These are phyloP conservation scores for Hirsutella thompsonii DNA, from an alignment of 2,329 filamentous ascomycete species.

Conservation along the genomic window DNA sequence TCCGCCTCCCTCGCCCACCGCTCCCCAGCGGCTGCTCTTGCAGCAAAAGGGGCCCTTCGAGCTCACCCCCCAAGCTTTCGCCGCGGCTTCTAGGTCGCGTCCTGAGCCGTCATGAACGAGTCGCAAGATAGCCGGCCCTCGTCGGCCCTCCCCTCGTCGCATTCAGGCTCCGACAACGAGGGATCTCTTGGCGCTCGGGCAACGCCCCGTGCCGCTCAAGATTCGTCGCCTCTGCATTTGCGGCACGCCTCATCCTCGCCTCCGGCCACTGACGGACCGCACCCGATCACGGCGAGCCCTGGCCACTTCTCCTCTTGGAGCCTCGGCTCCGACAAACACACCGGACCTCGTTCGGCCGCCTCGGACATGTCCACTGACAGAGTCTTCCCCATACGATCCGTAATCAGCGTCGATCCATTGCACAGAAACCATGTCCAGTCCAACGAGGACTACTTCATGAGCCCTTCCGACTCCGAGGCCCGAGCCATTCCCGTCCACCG, in stretches of 20 bases:
- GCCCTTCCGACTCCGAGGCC: conserved; percentile 17
- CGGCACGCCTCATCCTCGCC: neutral
- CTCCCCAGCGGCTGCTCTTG: neutral
- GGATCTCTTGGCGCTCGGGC: neutral
- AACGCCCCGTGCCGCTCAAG: neutral
- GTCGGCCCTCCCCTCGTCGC: neutral
- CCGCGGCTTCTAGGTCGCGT: conserved; percentile 2
- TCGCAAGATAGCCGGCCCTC: neutral
- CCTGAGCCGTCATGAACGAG: neutral
- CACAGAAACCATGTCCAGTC: conserved; percentile 20
- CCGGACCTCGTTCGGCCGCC: conserved; percentile 15
- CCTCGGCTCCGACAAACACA: conserved; percentile 26
- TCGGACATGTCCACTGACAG: conserved; percentile 38
- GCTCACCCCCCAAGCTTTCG: neutral
- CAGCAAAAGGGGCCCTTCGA: neutral
- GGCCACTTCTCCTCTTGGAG: conserved; percentile 27
- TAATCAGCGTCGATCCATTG: conserved; percentile 55
- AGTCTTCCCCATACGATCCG: conserved; percentile 73
- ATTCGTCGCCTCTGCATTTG: neutral
- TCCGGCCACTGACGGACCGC: neutral
- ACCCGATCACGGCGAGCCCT: conserved; percentile 5
- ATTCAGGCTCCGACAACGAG: neutral
- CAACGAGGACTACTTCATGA: conserved; percentile 25
- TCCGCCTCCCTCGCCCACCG: neutral
- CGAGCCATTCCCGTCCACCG: conserved; percentile 17